Base-by-base conservation (phyloP, 352 stramenopile genomes). In the Halophytophthora batemanensis region DNA sequence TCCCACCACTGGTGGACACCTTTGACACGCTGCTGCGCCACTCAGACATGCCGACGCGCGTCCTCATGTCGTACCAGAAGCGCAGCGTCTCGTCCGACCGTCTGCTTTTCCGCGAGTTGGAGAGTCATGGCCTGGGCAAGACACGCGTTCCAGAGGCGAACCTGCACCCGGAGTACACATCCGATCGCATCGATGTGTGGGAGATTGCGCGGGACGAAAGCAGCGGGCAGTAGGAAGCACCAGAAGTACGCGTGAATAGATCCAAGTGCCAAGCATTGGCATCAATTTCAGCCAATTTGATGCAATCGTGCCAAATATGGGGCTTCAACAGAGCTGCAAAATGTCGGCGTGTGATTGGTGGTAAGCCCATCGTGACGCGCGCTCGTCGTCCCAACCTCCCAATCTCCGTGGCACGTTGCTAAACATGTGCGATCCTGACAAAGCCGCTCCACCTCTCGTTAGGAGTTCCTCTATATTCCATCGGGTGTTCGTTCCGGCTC, bases 1-100 rank as follows among this genome's bases (percentile, higher is more conserved):
- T 97, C 23, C 53, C 66, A 2, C 84, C 90, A 25, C 80, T 97
- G 17, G 88, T 96, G 15, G 15, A 56, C 14, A 94, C 87, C 0
- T 77, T 97, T 33, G 66, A 75, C 15, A 47, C 40, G 6, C 45
- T 93, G 40, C 33, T 88, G 34, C 58, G 49, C 3, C 45, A 74
- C 38, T 87, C 77, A 0, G 21, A 15, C 4, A 25, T 53, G 22
- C 45, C 61, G 10, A 80, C 73, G 5, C 64, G 51, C 22, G 59
- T 91, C 12, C 60, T 92, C 33, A 79, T 92, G 76, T 75, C 81
- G 14, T 72, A 92, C 35, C 81, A 92, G 50, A 79, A 74, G 50
- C 74, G 81, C 49, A 90, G 81, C 37, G 53, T 69, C 7, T 42
- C 72, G 25, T 86, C 81, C 13, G 81, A 92, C 51, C 54, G 62